Evolutionary conservation across 2,329 filamentous ascomycete species (phyloP), one percentile per base, ranked within the genome.

Genomic region (Xylaria sp.): DNA sequence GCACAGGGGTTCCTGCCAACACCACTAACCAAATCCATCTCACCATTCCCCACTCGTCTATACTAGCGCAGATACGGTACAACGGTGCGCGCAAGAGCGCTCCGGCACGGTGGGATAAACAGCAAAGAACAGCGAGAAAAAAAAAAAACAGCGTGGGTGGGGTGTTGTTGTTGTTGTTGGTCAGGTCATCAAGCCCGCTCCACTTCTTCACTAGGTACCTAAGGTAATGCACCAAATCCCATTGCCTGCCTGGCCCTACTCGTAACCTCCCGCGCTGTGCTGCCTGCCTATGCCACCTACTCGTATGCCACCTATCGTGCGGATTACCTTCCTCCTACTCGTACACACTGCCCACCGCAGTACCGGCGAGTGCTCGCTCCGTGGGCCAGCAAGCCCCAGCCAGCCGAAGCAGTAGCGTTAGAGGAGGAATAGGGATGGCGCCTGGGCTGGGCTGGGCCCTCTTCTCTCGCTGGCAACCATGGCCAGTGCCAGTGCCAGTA

Each of bases 171-270:
- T 47, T 56, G 48, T 58, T 16, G 60, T 11, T 23, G 30, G 54
- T 57, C 46, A 39, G 44, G 53, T 57, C 23, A 42, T 47, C 54
- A 52, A 62, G 46, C 46, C 52, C 13, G 44, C 61, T 58, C 61
- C 60, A 58, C 59, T 57, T 30, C 35, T 57, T n/a, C 44, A 54
- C 56, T 39, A 16, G 16, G 16, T 16, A 16, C 16, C 16, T 16
- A 16, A 61, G 11, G 7, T 10, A 42, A 55, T 57, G 52, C 59
- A 61, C 46, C 52, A 55, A 54, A 61, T 63, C 57, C 61, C 56
- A 63, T 54, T 54, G 37, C 35, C 63, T 55, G 62, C 23, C 23
- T 30, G 23, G 23, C 23, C 57, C 57, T 42, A 16, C 16, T 16
- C 16, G 16, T 16, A 42, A 46, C 42, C 5, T 61, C 62, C 63